Evolutionary conservation across 2,329 filamentous ascomycete species (phyloP), one percentile per base, ranked within the genome.

Genomic region (Fusarium metavorans): DNA sequence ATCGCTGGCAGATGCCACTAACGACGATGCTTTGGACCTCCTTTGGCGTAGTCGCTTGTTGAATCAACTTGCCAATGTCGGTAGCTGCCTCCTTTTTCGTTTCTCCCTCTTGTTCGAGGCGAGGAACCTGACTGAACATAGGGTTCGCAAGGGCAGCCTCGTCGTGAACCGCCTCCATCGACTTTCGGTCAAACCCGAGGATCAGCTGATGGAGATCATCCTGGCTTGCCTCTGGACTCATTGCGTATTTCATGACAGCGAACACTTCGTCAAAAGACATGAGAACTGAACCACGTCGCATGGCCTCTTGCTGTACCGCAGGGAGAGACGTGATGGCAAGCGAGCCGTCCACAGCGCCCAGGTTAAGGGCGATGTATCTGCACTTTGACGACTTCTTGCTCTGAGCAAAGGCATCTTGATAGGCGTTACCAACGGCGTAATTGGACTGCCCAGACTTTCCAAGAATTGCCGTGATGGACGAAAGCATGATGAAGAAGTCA

Each of bases 401-500:
- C 5, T 69, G 60, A 13, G 66, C 68, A 25, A 70, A 70, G 7
- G 64, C 66, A 57, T 75, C 71, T 16, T 64, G 71, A 16, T 43
- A 75, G 9, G 71, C 48, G 18, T 74, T 74, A 3, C 66, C 68
- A 18, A 67, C 72, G 4, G 62, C 39, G n/a, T 72, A 72, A 32
- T 67, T 63, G 27, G 66, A 64, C 20, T 67, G 66, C 3, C 66
- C 66, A 58, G 60, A 64, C 23, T 57, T 67, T 41, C 72, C 72
- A 6, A 71, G 27, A 59, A 76, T 72, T 9, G 65, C 52, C 0
- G 65, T 62, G 14, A 72, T 63, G 8, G 72, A 74, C 1, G 74
- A 76, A 2, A 74, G 30, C 63, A 74, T 68, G 34, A 76, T 65
- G 32, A 76, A 74, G 34, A 74, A 72, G 37, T 74, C 73, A 20